phyloP scores from a whole-genome alignment of 2,329 filamentous ascomycete genomes.

The Chaetomiaceae sp. region DNA sequence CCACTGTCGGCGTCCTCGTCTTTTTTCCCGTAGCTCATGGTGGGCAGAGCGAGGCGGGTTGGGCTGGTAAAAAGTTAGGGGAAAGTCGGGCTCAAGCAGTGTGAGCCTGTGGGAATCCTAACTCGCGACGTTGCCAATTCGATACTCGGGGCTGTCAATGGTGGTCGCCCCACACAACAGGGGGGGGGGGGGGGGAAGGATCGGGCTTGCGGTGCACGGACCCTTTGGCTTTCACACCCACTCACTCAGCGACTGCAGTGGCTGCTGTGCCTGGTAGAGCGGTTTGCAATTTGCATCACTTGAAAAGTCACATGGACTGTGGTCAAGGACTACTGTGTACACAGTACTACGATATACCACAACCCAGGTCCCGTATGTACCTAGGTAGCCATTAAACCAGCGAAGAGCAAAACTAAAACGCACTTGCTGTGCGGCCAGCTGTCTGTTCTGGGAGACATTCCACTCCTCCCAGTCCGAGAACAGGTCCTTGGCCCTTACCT shows the following conservation, averaged over 20 bases:
- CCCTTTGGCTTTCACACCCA: too few species aligned
- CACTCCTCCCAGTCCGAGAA: too few species aligned
- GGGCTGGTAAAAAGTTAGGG: constrained; percentile 19
- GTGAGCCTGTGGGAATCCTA: constrained; percentile 20
- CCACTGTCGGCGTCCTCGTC: constrained; percentile 94
- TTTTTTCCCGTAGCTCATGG: constrained; percentile 97
- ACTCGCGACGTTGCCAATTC: constrained; percentile 33
- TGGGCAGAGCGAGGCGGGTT: constrained; percentile 38
- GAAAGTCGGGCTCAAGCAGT: constrained; percentile 20
- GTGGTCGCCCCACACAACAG: constrained; percentile 16
- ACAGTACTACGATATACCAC: background rate
- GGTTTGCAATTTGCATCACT: too few species aligned
- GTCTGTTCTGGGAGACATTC: too few species aligned
- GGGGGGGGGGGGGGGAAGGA: too few species aligned
- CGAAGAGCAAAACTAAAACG: background rate
- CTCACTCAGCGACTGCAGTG: too few species aligned
- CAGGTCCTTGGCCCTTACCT: too few species aligned
- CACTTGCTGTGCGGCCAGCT: too few species aligned
- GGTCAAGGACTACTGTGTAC: too few species aligned
- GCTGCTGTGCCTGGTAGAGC: too few species aligned
- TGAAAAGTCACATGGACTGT: constrained; percentile 1
- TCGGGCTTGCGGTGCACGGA: constrained; percentile 5
- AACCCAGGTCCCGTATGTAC: too few species aligned
- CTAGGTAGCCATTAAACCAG: too few species aligned
- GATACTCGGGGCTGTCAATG: constrained; percentile 16